Evolutionary conservation across 352 stramenopile genomes (phyloP), one percentile per base, ranked within the genome.

Genomic region (Phytophthora agathidicida): DNA sequence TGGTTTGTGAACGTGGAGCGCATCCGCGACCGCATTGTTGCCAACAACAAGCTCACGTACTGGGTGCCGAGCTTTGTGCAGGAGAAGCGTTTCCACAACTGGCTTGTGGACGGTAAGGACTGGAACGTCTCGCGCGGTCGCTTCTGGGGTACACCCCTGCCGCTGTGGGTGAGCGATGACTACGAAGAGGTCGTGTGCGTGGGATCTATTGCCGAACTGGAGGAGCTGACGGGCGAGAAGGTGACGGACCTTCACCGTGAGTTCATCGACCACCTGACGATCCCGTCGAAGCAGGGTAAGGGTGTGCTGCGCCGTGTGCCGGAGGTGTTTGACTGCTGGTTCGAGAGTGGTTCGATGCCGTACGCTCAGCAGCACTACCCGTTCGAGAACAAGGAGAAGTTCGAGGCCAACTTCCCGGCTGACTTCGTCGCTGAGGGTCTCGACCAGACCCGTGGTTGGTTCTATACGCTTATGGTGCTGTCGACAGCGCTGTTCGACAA

Each of bases 71-170:
- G 76, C 56, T 93, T 93, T 41, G 97, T 99, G 26, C 98, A 99
- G 78, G 97, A 99, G 71, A 98, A 98, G 64, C 93, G 98, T 24
- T 99, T 99, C 77, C 97, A 99, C 83, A 99, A 99, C 77, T 99
- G 98, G 98, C 87, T 99, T 27, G 85, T 88, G 0, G 95, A 99
- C 71, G 98, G 97, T 35, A 96, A 98, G 61, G 98, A 99, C 83
- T 99, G 98, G 98, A 98, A 98, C 60, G 91, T 99, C 23, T 99
- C 93, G 42, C 86, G 97, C 44, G 98, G 98, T 49, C 89, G 98
- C 30, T 99, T 99, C 77, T 99, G 98, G 98, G 98, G 98, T 44
- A 99, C 97, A 19, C 98, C 98, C 20, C 89, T 99, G 39, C 98
- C 98, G 30, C 94, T 99, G 47, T 99, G 98, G 98, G 89, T 97